A percentile compares a stretch with the other conserved stretches of the same genome.
phyloP scores from a whole-genome alignment of 257 asterid genomes.

The Cynanchum wilfordii region DNA sequence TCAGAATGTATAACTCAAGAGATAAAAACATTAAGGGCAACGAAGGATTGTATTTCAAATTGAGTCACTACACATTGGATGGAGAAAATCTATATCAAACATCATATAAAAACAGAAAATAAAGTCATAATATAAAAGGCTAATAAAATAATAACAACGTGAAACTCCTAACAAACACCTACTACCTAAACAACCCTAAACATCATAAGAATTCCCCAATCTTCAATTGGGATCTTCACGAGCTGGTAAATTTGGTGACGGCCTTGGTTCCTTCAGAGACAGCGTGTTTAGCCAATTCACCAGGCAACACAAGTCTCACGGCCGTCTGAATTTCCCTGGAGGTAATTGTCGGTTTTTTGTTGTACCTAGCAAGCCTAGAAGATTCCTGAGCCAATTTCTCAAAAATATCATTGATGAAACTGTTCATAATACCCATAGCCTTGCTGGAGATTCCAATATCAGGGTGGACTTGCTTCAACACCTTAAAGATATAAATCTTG shows the following conservation, averaged over 20 bases:
- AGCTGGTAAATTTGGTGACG: slow-evolving; percentile 55
- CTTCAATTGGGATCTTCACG: slow-evolving; percentile 11
- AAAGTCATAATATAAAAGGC: background rate
- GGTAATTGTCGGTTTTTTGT: slow-evolving; percentile 62
- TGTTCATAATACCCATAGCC: slow-evolving; percentile 72
- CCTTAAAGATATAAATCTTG: slow-evolving; percentile 75
- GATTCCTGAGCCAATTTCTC: slow-evolving; percentile 58
- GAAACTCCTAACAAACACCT: background rate
- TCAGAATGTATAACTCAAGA: background rate
- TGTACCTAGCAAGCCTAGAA: slow-evolving; percentile 45
- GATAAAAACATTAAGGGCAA: too few species aligned
- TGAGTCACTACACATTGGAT: background rate
- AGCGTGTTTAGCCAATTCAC: slow-evolving; percentile 56
- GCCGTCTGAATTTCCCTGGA: slow-evolving; percentile 65
- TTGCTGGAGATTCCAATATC: slow-evolving; percentile 62
- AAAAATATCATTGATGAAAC: slow-evolving; percentile 42
- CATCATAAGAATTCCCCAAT: background rate
- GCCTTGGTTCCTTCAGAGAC: slow-evolving; percentile 61
- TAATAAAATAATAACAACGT: background rate
- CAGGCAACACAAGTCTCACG: slow-evolving; percentile 51
- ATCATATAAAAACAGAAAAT: background rate
- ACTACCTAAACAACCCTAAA: background rate
- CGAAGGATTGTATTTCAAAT: background rate
- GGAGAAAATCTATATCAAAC: background rate
- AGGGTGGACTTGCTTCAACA: slow-evolving; percentile 58